Evolutionary conservation across 2,329 filamentous ascomycete species (phyloP).

Genomic region (Colletotrichum cereale): DNA sequence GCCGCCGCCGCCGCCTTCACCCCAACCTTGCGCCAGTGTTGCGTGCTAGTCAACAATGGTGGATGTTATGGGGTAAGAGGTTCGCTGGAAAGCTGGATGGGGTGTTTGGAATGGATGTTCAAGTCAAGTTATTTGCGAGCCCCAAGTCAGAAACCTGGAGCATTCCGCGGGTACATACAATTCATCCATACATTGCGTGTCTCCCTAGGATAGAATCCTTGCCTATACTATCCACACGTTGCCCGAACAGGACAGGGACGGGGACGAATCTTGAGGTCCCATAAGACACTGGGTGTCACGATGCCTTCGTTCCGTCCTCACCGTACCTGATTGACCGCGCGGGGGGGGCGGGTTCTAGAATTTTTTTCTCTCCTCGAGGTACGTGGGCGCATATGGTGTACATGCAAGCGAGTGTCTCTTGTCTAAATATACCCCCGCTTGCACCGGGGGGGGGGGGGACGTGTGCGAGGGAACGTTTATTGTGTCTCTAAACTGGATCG

Average conservation of each 20-base stretch:
- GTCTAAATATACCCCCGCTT: conserved; percentile 24
- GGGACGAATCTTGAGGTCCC: neutral
- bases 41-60: conserved; percentile 23
- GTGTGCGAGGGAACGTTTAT: neutral
- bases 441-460: neutral
- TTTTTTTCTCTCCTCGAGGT: neutral
- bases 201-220: neutral
- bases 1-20: conserved; percentile 4
- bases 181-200: neutral
- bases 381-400: neutral
- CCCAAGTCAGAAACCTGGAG: neutral
- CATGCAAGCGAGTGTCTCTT: neutral
- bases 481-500: conserved; percentile 12
- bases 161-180: neutral
- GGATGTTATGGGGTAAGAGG: conserved; percentile 3
- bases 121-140: neutral
- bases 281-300: conserved; percentile 13
- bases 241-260: conserved; percentile 9
- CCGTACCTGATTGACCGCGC: conserved; percentile 27
- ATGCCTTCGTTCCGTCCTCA: conserved; percentile 12
- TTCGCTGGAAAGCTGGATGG: neutral
- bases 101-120: conserved; percentile 2
- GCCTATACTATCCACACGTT: conserved; percentile 4
- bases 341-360: conserved; percentile 21
- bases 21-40: conserved; percentile 20